Evolutionary conservation across 2,329 filamentous ascomycete genomes (phyloP), one percentile per base, ranked within the genome.

Genomic region (Stromatinia cepivora): DNA sequence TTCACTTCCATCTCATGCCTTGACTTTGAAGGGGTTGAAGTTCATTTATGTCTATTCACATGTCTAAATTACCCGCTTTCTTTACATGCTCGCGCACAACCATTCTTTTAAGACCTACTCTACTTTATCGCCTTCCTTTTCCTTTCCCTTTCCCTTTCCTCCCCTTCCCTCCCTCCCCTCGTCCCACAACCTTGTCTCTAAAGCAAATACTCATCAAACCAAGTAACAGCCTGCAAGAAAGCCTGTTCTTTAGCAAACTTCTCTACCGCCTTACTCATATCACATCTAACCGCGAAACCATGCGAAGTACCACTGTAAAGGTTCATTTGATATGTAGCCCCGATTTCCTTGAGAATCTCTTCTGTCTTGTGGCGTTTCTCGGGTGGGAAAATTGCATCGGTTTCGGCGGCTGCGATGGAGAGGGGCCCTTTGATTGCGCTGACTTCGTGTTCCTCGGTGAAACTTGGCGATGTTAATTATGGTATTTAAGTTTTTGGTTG

Each of bases 201-300:
- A 52, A 75, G 42, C 71, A 91, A 78, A 78, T 85, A 83, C 79
- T 88, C 82, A 73, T 91, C 85, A 74, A 96, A 93, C 92, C 92
- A 96, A 66, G 83, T 79, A 65, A 93, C 83, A 48, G 92, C 92
- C 83, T 95, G 92, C 72, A 84, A 76, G 78, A 95, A 95, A 7
- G 92, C 92, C 80, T 90, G 87, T 81, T 96, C 91, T 85, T 92
- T 94, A 50, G 91, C 89, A 75, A 86, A 94, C 78, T 85, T 88
- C 76, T 86, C 79, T 58, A 82, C 72, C 78, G 84, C 84, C 72
- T 88, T 84, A 71, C 76, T 84, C 45, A 85, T 70, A 77, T 95
- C 90, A 58, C 75, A 69, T 68, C 92, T 86, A 2, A 93, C 88
- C 11, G 88, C 84, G 76, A 95, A 97, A 0, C 92, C 92, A 79